Evolutionary conservation across 495 filamentous ascomycete species (phyloP), one percentile per base, ranked within the genome.

Genomic region (Penicillium waksmanii): DNA sequence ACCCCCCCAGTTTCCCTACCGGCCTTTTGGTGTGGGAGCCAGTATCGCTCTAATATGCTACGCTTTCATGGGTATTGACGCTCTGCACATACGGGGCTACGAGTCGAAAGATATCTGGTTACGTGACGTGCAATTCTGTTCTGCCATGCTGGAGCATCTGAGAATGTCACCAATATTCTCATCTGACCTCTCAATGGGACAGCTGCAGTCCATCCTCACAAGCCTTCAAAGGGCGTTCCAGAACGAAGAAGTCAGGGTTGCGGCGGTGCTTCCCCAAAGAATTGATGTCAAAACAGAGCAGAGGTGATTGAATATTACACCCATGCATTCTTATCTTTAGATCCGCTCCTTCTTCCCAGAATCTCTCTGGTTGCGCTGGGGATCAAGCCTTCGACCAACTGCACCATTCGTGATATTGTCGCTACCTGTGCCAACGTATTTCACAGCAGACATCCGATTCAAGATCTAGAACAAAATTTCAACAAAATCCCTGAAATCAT

Each of bases 1-100:
- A 36, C 27, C 1, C 1, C 7, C 13, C 15, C 3, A 5, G 2
- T 17, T 15, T 17, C 50, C 50, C 1, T 52, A 52, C n/a, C 3
- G 50, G 11, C 50, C 50, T 2, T 52, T 52, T 38, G 50, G 50
- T 5, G 50, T 35, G 1, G 34, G 50, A 19, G 50, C 50, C 5
- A 51, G 48, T 31, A 31, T 51, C 9, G 48, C 48, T 15, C 31
- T 51, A 15, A 27, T 51, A 23, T 51, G 11, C 23, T 31, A 15
- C 23, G 48, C 48, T 13, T 51, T 51, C 23, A 23, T 31, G 23
- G 48, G 48, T 13, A 38, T 38, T n/a, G n/a, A n/a, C n/a, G n/a
- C n/a, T n/a, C n/a, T n/a, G n/a, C n/a, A n/a, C n/a, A n/a, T n/a
- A n/a, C n/a, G n/a, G n/a, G n/a, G n/a, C n/a, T n/a, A n/a, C n/a